Evolutionary conservation across 306 rosid genomes (phyloP), one percentile per base, ranked within the genome.

Genomic region (Quercus gilva): DNA sequence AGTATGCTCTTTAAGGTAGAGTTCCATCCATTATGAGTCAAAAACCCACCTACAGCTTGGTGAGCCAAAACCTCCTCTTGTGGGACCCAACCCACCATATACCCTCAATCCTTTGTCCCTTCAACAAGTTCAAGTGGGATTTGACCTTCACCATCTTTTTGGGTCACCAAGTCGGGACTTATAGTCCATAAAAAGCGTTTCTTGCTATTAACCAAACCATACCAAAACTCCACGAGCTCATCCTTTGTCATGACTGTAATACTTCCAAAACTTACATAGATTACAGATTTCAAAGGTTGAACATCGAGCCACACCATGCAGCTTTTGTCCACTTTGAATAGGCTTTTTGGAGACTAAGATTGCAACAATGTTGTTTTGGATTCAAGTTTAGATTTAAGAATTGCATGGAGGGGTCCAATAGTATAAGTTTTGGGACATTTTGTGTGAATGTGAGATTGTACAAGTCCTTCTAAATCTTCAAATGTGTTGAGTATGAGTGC

Each of bases 401-500:
- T 87, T 29, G 61, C 23, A n/a, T 83, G 89, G 70, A 84, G 85
- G 4, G 88, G 86, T 18, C 88, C 88, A 5, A 79, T 33, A 4
- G 88, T 12, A 71, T 76, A 88, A 21, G 75, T 25, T 2, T 76
- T 81, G 5, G 88, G 81, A 73, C 78, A 81, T 0, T 49, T 68
- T 3, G 14, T 77, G 2, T 81, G 81, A 0, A 87, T 59, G 0
- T 78, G 78, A 21, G 78, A 58, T 11, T 87, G 70, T 2, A 86
- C 45, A 1, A 91, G 86, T 4, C 75, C 80, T 64, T 92, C 97
- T 23, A 90, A 73, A 0, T 89, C 93, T n/a, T 92, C 91, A 19
- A 86, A 90, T 0, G 95, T 83, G 89, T 92, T 92, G 55, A 90
- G 56, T 6, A 92, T 83, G 4, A 88, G 4, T 5, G 86, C 87